Percentiles rank a stretch among this genome's conserved stretches.
phyloP scores from a whole-genome alignment of 2,329 filamentous ascomycete species.

The Lecanicillium sp. region DNA sequence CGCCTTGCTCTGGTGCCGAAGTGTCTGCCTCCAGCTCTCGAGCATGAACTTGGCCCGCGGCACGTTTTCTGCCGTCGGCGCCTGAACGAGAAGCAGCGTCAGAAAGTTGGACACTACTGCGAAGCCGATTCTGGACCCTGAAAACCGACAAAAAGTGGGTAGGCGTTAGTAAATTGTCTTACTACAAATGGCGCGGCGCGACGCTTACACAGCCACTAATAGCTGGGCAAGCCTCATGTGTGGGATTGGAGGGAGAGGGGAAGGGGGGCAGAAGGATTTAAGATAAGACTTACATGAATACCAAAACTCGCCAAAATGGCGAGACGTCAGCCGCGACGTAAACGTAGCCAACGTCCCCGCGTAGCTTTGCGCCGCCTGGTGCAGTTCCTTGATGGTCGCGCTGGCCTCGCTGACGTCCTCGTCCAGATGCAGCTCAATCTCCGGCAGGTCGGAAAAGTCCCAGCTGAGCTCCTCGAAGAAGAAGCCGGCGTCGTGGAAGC shows the following conservation, averaged over 20 bases:
- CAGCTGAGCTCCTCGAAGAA: constrained; percentile 10
- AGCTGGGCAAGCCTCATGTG: too few relatives aligned
- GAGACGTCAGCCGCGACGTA: constrained; percentile 9
- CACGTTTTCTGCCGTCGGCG: constrained; percentile 9
- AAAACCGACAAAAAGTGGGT: background rate
- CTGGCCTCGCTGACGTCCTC: constrained; percentile 8
- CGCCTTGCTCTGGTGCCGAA: constrained; percentile 9
- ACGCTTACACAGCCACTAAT: too few relatives aligned
- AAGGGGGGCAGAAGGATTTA: background rate
- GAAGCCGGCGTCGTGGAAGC: constrained; percentile 6
- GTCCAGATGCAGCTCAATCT: constrained; percentile 10
- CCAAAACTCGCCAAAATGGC: constrained; percentile 11
- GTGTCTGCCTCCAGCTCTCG: constrained; percentile 9
- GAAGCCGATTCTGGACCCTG: constrained; percentile 10
- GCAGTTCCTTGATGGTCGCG: constrained; percentile 10
- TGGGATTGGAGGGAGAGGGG: too few relatives aligned
- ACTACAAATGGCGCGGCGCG: background rate
- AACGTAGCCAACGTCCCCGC: constrained; percentile 8
- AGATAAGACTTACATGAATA: constrained; percentile 11
- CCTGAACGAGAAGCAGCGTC: constrained; percentile 11
- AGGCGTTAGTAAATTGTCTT: background rate
- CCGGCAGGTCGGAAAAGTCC: constrained; percentile 9
- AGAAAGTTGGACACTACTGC: constrained; percentile 12
- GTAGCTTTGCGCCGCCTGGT: constrained; percentile 10
- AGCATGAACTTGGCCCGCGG: constrained; percentile 10